These are phyloP conservation scores for Ceratocystis huliohia DNA, from an alignment of 2,329 filamentous ascomycete genomes.

Conservation along the genomic window DNA sequence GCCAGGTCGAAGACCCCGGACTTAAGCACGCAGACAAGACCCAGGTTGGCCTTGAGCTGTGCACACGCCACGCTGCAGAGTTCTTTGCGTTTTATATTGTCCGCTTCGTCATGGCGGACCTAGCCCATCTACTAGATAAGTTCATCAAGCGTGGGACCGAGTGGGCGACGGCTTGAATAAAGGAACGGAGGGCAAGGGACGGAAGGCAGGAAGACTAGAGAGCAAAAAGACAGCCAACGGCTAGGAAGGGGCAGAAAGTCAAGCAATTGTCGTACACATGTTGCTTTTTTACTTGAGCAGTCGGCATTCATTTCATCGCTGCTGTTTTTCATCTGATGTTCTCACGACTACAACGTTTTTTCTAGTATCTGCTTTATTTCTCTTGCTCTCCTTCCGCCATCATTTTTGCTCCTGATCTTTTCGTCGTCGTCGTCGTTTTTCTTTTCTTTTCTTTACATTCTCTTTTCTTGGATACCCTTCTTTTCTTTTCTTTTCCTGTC, in stretches of 20 bases:
- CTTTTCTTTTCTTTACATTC: neutral
- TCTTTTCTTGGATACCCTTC: slow-evolving; percentile 14
- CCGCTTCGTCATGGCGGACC: slow-evolving; percentile 79
- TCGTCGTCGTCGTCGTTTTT: neutral
- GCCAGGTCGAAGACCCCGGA: slow-evolving; percentile 90
- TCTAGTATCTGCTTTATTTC: neutral
- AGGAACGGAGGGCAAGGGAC: neutral
- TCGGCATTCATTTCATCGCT: too few species aligned
- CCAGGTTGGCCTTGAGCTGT: slow-evolving; percentile 87
- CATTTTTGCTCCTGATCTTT: neutral
- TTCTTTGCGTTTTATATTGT: slow-evolving; percentile 97
- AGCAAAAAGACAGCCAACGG: neutral
- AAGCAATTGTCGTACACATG: too few species aligned
- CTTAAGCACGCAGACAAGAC: slow-evolving; percentile 84
- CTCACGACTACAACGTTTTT: neutral
- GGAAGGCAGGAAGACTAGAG: neutral
- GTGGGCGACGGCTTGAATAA: slow-evolving; percentile 52
- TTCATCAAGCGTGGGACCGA: slow-evolving; percentile 94
- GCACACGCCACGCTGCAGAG: slow-evolving; percentile 83
- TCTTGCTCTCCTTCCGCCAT: neutral
- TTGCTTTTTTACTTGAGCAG: too few species aligned
- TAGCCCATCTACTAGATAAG: slow-evolving; percentile 80
- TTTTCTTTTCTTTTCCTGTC: neutral
- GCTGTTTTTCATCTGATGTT: too few species aligned
- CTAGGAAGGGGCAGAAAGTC: too few species aligned